Evolutionary conservation across 1,284 basidiomycete species (phyloP), one percentile per base, ranked within the genome.

Genomic region (Fomitopsis pinicola): DNA sequence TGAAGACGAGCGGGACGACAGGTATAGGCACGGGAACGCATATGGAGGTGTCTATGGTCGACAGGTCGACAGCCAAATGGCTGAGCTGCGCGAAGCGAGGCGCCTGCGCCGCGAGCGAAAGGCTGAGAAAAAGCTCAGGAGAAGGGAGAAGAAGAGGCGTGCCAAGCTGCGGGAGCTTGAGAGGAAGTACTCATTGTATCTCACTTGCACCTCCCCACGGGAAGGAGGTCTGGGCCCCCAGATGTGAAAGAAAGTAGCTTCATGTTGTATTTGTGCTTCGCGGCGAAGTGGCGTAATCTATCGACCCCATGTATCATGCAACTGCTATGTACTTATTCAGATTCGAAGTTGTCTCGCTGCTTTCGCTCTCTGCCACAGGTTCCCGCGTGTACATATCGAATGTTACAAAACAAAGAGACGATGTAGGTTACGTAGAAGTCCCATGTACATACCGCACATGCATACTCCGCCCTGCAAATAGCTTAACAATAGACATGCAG

Each of bases 61-160:
- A 15, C 68, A 69, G 60, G 67, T 64, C 3, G 72, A 75, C 56
- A 62, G 64, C 1, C 69, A 70, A 59, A 64, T 75, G 59, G 66
- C 72, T 35, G 84, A 84, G 55, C 65, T 78, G 35, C 69, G 77
- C 15, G 82, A 86, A 63, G 77, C 79, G 30, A 78, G 80, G 61
- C 77, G 82, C 33, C 71, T 80, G 44, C 79, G 79, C 52, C 76
- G 76, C 45, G 85, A 87, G 68, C 77, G 65, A 48, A 71, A 76
- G 66, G 79, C 77, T 6, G 86, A 86, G 70, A 83, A 79, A 72
- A 86, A 77, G 74, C 78, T 80, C 64, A 81, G 81, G 63, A 80
- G 78, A 64, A 86, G 80, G 72, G 87, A 88, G 69, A 89, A 80
- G 78, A 86, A 82, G 70, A 75, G 80, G 59, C 81, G 80, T 69